phyloP scores from a whole-genome alignment of 225 moss, liverwort and hornwort species.

The Bryoerythrophyllum caledonicum region DNA sequence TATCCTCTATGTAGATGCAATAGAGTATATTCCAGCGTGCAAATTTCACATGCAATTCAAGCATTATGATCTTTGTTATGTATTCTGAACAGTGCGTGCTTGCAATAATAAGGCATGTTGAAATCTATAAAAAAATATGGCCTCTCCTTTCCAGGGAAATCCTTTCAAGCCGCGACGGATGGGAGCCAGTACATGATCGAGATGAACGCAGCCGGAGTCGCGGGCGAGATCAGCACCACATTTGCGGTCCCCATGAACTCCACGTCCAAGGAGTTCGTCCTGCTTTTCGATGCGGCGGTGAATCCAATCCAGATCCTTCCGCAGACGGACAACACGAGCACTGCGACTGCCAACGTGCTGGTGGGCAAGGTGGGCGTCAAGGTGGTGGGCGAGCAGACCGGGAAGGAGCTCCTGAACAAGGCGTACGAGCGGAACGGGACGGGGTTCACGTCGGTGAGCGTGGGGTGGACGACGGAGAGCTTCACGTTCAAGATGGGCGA shows the following conservation, averaged over 20 bases:
- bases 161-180: conserved; percentile 36
- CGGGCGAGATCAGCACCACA: conserved; percentile 38
- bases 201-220: conserved; percentile 24
- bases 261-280: conserved; percentile 12
- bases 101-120: too few species aligned
- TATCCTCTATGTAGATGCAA: too few species aligned
- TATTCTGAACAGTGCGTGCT: too few species aligned
- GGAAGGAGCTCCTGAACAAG: conserved; percentile 8
- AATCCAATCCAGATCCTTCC: conserved; percentile 29
- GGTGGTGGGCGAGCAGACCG: conserved; percentile 28
- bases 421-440: conserved; percentile 29
- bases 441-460: conserved; percentile 33
- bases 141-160: neutral
- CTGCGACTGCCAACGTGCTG: neutral
- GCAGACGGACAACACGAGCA: neutral
- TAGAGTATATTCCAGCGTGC: too few species aligned
- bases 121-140: too few species aligned
- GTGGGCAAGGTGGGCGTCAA: conserved; percentile 2
- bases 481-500: conserved; percentile 36
- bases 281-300: conserved; percentile 60
- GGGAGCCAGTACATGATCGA: conserved; percentile 29
- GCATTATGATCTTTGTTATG: too few species aligned
- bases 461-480: conserved; percentile 62
- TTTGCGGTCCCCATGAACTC: conserved; percentile 5
- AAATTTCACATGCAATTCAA: too few species aligned